phyloP scores from a whole-genome alignment of 2,329 filamentous ascomycete species.

The Arthroderma sp. region DNA sequence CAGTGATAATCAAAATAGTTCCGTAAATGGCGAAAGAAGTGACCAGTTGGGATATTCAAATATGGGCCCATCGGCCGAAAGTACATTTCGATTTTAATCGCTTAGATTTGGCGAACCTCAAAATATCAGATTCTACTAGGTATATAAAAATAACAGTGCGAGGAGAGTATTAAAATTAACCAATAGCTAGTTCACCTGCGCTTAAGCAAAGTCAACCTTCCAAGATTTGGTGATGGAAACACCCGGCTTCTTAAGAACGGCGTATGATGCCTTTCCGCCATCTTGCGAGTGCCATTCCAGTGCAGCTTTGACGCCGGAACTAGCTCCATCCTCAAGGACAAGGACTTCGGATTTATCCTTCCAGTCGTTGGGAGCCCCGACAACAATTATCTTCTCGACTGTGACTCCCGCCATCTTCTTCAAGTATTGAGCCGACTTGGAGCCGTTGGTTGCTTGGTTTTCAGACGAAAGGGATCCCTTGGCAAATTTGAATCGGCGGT shows the following conservation, averaged over 20 bases:
- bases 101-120: no score
- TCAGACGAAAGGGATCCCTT: slow-evolving; percentile 51
- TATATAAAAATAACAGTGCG: no score
- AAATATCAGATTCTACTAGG: no score
- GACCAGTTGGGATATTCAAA: no score
- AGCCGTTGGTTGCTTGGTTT: slow-evolving; percentile 49
- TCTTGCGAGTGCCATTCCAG: slow-evolving; percentile 45
- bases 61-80: no score
- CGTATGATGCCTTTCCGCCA: slow-evolving; percentile 46
- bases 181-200: neutral
- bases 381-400: slow-evolving; percentile 72
- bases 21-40: no score
- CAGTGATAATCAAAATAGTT: no score
- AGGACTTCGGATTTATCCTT: slow-evolving; percentile 45
- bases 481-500: slow-evolving; percentile 61
- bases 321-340: slow-evolving; percentile 34
- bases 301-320: slow-evolving; percentile 36
- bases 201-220: slow-evolving; percentile 43
- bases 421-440: slow-evolving; percentile 59
- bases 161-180: neutral
- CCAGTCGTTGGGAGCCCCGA: slow-evolving; percentile 67
- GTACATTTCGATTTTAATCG: no score
- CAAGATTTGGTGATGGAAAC: slow-evolving; percentile 51
- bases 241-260: slow-evolving; percentile 49
- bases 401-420: slow-evolving; percentile 65